phyloP scores from a whole-genome alignment of 371 early-diverging fungal species.

The Mortierella sp. region DNA sequence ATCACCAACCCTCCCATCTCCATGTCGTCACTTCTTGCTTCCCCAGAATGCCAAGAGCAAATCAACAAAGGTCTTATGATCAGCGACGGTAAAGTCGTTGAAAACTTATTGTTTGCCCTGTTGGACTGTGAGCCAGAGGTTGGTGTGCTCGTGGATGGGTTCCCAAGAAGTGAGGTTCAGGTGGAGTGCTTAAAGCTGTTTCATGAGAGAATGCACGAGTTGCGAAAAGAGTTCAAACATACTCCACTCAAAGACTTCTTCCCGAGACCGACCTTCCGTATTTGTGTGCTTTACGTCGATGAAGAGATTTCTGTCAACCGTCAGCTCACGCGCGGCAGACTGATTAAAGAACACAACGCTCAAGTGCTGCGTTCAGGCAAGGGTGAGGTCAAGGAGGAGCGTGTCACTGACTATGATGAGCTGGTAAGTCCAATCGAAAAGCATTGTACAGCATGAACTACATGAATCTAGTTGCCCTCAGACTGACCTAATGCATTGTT shows the following conservation, averaged over 20 bases:
- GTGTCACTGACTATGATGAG: constrained; percentile 77
- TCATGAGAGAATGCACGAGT: constrained; percentile 73
- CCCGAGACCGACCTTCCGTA: constrained; percentile 76
- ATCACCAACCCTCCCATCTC: constrained; percentile 77
- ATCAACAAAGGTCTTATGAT: constrained; percentile 80
- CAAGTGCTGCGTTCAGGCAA: constrained; percentile 71
- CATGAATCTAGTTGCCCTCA: not conserved
- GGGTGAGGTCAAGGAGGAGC: constrained; percentile 74
- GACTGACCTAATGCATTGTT: not conserved
- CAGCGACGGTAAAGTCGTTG: constrained; percentile 71
- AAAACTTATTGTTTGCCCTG: constrained; percentile 68
- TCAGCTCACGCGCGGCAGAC: constrained; percentile 69
- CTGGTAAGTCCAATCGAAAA: constrained; percentile 55
- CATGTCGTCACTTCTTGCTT: constrained; percentile 70
- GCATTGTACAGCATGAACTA: not conserved
- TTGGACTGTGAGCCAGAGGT: constrained; percentile 72
- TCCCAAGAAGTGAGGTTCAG: constrained; percentile 77
- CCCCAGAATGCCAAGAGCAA: constrained; percentile 73
- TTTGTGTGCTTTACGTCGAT: constrained; percentile 76
- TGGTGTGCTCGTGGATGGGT: constrained; percentile 77
- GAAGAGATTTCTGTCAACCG: constrained; percentile 75
- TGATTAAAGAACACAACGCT: constrained; percentile 72
- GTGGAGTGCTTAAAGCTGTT: constrained; percentile 74
- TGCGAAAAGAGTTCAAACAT: constrained; percentile 67
- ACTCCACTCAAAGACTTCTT: constrained; percentile 71